Evolutionary conservation across 257 asterid species (phyloP).

Genomic region (Handroanthus guayacan): DNA sequence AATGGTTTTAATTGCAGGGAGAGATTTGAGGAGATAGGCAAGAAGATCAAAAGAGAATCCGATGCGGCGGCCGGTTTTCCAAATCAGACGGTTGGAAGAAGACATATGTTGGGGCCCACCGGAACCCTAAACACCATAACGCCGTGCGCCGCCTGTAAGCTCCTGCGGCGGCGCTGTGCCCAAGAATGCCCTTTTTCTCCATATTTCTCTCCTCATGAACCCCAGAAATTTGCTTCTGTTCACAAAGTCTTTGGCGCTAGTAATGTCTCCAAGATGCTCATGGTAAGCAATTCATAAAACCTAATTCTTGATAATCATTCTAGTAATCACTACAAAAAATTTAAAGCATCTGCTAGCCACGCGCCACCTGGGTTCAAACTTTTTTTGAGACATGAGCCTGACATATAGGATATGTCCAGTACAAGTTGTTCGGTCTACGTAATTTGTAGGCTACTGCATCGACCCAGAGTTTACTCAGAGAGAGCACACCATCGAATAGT

Average conservation of each 20-base stretch:
- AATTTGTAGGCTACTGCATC: too few species aligned
- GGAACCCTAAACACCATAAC: constrained; percentile 69
- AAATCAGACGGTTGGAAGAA: constrained; percentile 52
- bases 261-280: constrained; percentile 90
- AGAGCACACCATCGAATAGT: too few species aligned
- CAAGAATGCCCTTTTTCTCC: constrained; percentile 95
- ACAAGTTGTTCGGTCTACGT: too few species aligned
- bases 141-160: constrained; percentile 95
- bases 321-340: too few species aligned
- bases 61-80: constrained; percentile 43
- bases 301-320: not conserved
- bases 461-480: too few species aligned
- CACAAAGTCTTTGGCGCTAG: constrained; percentile 95
- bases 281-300: constrained; percentile 50
- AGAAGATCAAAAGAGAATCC: constrained; percentile 79
- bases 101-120: constrained; percentile 46
- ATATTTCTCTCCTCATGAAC: constrained; percentile 85
- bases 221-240: constrained; percentile 85
- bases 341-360: too few species aligned
- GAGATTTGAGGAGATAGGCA: constrained; percentile 77
- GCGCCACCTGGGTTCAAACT: too few species aligned
- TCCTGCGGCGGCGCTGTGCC: constrained; percentile 81
- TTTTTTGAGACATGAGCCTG: too few species aligned
- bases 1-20: constrained; percentile 50
- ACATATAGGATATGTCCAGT: too few species aligned